phyloP scores from a whole-genome alignment of 1,139 yeast species.

The Arxiozyma heterogenica region DNA sequence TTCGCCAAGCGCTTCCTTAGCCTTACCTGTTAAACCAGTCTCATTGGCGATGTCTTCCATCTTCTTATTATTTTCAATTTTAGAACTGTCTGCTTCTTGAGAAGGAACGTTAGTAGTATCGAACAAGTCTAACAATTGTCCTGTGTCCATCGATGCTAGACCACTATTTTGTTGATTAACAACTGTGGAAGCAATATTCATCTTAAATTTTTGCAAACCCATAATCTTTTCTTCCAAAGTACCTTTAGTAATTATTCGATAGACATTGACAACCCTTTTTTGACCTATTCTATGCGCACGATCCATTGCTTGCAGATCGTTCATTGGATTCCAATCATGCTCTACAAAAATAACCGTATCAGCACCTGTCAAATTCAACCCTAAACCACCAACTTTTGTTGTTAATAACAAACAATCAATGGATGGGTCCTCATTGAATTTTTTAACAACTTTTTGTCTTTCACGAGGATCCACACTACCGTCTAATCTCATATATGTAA shows the following conservation, averaged over 20 bases:
- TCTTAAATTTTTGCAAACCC: constrained; percentile 96
- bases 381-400: constrained; percentile 97
- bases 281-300: constrained; percentile 98
- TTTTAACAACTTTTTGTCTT: constrained; percentile 83
- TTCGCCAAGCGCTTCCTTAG: constrained; percentile 52
- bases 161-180: constrained; percentile 97
- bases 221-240: constrained; percentile 95
- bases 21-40: constrained; percentile 35
- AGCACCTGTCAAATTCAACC: constrained; percentile 94
- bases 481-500: constrained; percentile 89
- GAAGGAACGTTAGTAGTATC: constrained; percentile 43
- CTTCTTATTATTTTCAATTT: constrained; percentile 20
- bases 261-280: constrained; percentile 92
- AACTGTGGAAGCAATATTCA: constrained; percentile 93
- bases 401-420: constrained; percentile 87
- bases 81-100: constrained; percentile 31
- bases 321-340: constrained; percentile 99
- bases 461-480: constrained; percentile 91
- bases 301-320: constrained; percentile 98
- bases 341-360: constrained; percentile 98
- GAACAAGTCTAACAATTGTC: constrained; percentile 83
- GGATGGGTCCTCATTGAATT: constrained; percentile 93
- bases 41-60: constrained; percentile 34
- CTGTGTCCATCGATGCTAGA: constrained; percentile 90
- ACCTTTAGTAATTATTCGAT: constrained; percentile 81